Evolutionary conservation across 2,329 filamentous ascomycete species (phyloP).

Genomic region (Colletotrichum endophyticum): DNA sequence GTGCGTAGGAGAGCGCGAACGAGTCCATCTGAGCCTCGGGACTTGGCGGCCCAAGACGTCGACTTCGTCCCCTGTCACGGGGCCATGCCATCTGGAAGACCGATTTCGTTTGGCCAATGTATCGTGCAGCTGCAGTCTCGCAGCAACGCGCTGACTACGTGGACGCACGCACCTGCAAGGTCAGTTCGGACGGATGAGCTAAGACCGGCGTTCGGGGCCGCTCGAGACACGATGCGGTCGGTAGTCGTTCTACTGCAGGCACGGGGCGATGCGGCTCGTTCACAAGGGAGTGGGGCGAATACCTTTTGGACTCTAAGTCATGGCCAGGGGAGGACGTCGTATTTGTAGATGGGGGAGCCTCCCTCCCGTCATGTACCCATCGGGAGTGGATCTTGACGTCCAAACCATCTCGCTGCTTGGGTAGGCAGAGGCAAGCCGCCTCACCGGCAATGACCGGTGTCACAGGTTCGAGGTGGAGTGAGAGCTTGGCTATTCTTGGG

Average conservation of each 20-base stretch:
- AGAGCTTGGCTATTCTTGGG: neutral
- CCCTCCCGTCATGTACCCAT: neutral
- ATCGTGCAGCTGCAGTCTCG: constrained; percentile 16
- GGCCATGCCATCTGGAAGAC: neutral
- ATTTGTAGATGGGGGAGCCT: neutral
- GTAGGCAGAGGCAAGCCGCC: neutral
- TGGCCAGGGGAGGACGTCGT: neutral
- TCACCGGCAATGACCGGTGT: neutral
- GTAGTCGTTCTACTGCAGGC: neutral
- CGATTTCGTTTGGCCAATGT: neutral
- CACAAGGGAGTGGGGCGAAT: neutral
- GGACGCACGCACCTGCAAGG: neutral
- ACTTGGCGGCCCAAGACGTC: neutral
- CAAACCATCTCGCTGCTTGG: neutral
- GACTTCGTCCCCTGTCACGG: neutral
- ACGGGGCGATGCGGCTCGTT: constrained; percentile 2
- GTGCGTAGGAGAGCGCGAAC: neutral
- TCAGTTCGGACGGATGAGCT: neutral
- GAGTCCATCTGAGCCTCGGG: constrained; percentile 2
- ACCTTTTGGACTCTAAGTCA: neutral
- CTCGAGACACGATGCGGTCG: constrained; percentile 5
- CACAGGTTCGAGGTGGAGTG: neutral
- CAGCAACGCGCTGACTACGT: neutral
- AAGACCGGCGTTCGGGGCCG: constrained; percentile 11
- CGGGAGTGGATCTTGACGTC: neutral